phyloP scores from a whole-genome alignment of 768 basidiomycete genomes.

The Pholiota conissans region DNA sequence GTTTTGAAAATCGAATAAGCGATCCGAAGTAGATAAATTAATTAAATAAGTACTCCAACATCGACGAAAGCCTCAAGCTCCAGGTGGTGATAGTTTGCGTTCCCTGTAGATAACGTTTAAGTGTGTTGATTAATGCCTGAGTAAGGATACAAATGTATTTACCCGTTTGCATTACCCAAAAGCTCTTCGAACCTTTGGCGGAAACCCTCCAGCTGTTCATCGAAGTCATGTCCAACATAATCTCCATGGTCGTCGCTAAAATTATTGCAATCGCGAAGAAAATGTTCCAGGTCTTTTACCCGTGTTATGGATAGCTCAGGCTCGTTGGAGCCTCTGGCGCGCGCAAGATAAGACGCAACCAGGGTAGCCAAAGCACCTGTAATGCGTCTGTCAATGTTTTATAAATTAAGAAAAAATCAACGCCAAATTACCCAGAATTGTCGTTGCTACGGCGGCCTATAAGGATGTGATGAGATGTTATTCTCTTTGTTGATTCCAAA shows the following conservation, averaged over 20 bases:
- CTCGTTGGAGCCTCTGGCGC: conserved; percentile 65
- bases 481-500: not conserved
- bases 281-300: conserved; percentile 61
- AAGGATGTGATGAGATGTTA: not conserved
- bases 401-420: not conserved
- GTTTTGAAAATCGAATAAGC: too few species aligned
- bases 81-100: conserved; percentile 8
- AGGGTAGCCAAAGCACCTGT: conserved; percentile 63
- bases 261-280: conserved; percentile 56
- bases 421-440: conserved; percentile 37
- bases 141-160: too few species aligned
- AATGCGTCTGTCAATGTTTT: not conserved
- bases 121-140: too few species aligned
- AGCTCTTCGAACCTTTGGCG: conserved; percentile 19
- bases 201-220: conserved; percentile 21
- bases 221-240: conserved; percentile 31
- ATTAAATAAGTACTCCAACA: too few species aligned
- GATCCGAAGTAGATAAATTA: too few species aligned
- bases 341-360: conserved; percentile 73
- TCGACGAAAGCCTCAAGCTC: not conserved
- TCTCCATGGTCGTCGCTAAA: conserved; percentile 58
- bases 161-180: conserved; percentile 19
- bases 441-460: conserved; percentile 36
- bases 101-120: conserved; percentile 1
- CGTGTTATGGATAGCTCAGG: conserved; percentile 58